These are phyloP conservation scores for Hortaea werneckii DNA, from an alignment of 2,329 filamentous ascomycete species.

Conservation along the genomic window DNA sequence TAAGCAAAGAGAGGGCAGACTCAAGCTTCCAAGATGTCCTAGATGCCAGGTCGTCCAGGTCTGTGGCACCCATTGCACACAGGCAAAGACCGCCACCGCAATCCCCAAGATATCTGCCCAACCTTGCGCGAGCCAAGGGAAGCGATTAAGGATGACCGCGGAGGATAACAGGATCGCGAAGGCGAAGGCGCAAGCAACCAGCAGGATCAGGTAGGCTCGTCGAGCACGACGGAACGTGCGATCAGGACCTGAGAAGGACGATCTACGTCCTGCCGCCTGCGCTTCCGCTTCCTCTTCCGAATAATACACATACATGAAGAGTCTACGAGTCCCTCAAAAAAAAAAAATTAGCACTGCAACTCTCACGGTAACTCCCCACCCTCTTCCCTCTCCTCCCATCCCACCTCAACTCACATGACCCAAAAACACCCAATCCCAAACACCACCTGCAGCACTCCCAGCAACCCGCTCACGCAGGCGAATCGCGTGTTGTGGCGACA, in stretches of 20 bases:
- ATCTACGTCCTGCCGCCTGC: slow-evolving; percentile 14
- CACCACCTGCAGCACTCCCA: slow-evolving; percentile 82
- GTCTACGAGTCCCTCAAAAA: not conserved
- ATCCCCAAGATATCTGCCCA: slow-evolving; percentile 81
- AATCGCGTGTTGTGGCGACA: slow-evolving; percentile 70
- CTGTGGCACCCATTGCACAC: slow-evolving; percentile 82
- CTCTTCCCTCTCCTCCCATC: not conserved
- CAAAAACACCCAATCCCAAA: slow-evolving; percentile 83
- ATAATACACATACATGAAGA: slow-evolving; percentile 67
- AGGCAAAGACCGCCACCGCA: slow-evolving; percentile 63
- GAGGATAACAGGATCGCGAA: slow-evolving; percentile 54
- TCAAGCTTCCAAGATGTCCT: slow-evolving; percentile 77
- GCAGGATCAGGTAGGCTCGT: slow-evolving; percentile 33
- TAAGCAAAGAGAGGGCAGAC: slow-evolving; percentile 93
- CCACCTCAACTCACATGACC: slow-evolving; percentile 14
- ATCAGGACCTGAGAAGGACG: slow-evolving; percentile 17
- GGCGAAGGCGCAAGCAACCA: slow-evolving; percentile 63
- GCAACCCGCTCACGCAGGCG: slow-evolving; percentile 68
- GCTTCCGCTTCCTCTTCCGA: slow-evolving; percentile 21
- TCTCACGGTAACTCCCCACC: not conserved
- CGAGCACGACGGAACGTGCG: slow-evolving; percentile 19
- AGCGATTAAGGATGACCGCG: slow-evolving; percentile 54
- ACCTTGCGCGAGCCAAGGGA: slow-evolving; percentile 51
- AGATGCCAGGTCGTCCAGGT: slow-evolving; percentile 80
- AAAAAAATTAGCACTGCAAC: too few species aligned